Evolutionary conservation across 2,329 filamentous ascomycete genomes (phyloP).

Genomic region (Aureobasidium subglaciale): DNA sequence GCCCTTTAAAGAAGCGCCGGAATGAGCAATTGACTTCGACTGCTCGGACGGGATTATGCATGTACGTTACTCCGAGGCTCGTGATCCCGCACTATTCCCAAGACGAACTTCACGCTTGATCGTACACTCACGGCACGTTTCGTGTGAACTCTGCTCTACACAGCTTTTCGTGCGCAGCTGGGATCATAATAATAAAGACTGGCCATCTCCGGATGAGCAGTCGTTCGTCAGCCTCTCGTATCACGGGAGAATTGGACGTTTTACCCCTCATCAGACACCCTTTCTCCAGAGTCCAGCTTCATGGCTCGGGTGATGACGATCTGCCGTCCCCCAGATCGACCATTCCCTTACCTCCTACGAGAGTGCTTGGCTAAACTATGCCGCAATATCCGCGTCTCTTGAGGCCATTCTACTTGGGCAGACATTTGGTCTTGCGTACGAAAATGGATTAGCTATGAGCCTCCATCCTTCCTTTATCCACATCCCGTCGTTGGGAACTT

Average conservation of each 20-base stretch:
- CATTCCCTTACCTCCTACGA: not conserved
- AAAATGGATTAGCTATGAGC: not conserved
- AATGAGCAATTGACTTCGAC: conserved; percentile 6
- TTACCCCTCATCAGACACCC: not conserved
- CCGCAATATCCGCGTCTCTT: conserved; percentile 6
- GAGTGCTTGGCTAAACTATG: not conserved
- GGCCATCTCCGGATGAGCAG: not conserved
- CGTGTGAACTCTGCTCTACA: not conserved
- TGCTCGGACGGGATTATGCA: conserved; percentile 13
- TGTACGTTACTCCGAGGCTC: not conserved
- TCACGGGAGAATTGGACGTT: not conserved
- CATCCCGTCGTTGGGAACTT: too few relatives aligned
- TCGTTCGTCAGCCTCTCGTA: not conserved
- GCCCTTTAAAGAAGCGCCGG: conserved; percentile 1
- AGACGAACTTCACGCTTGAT: not conserved
- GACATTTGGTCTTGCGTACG: not conserved
- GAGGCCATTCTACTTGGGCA: not conserved
- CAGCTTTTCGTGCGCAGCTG: not conserved
- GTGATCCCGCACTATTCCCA: conserved; percentile 6
- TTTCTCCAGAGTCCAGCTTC: conserved; percentile 2
- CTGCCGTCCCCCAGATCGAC: conserved; percentile 8
- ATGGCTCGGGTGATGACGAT: conserved; percentile 12
- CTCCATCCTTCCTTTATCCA: not conserved
- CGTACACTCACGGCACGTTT: not conserved
- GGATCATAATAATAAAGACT: not conserved